phyloP scores from a whole-genome alignment of 129 eudicot species.

The Helichrysum umbraculigerum region DNA sequence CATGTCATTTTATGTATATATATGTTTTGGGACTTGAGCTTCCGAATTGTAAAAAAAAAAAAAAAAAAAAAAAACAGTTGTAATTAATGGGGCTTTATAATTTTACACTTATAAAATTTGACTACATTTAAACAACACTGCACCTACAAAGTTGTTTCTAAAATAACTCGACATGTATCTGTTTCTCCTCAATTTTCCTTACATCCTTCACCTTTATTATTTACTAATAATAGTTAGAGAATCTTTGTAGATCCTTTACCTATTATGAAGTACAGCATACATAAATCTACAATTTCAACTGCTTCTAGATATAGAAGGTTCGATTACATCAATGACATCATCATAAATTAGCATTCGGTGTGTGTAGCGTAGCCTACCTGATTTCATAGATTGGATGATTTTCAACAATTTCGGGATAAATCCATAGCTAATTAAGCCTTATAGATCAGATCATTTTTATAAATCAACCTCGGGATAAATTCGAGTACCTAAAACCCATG shows the following conservation, averaged over 20 bases:
- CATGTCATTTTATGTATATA: too few species aligned
- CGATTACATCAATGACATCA: slow-evolving; percentile 16
- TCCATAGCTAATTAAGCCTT: background rate
- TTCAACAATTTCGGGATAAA: background rate
- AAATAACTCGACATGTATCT: too few species aligned
- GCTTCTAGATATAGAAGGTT: slow-evolving; percentile 37
- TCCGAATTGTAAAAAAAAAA: too few species aligned
- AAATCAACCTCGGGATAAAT: background rate
- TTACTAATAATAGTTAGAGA: slow-evolving; percentile 24
- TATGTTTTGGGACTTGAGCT: too few species aligned
- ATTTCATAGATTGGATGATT: background rate
- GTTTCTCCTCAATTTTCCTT: too few species aligned
- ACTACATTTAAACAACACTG: too few species aligned
- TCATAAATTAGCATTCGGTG: background rate
- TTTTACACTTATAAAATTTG: too few species aligned
- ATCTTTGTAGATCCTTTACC: slow-evolving; percentile 31
- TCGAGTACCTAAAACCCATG: too few species aligned
- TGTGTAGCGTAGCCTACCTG: background rate
- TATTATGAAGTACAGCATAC: background rate
- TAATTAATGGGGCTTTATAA: too few species aligned
- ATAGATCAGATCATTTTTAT: too few species aligned
- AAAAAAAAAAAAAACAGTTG: too few species aligned
- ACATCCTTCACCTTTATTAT: background rate
- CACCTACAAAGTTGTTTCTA: too few species aligned
- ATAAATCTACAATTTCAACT: slow-evolving; percentile 4